Evolutionary conservation across 1,284 basidiomycete species (phyloP).

Genomic region (Polyporus tsugae): DNA sequence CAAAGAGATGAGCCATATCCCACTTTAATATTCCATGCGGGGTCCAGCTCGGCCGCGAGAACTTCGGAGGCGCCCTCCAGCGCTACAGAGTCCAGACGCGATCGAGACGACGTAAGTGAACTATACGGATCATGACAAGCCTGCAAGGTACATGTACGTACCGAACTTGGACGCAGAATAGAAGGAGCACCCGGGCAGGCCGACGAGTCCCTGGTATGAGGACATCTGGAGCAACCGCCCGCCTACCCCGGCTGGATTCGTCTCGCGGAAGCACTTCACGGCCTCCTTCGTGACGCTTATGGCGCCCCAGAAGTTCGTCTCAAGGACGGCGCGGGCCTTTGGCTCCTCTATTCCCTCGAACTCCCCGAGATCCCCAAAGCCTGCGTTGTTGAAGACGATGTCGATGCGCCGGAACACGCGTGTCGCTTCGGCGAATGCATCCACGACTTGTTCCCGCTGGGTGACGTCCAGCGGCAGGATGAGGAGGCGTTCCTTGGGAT

Average conservation of each 20-base stretch:
- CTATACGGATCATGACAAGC: not conserved
- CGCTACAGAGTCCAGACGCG: conserved; percentile 6
- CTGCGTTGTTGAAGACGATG: conserved; percentile 56
- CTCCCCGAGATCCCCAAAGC: conserved; percentile 39
- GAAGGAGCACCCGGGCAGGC: conserved; percentile 36
- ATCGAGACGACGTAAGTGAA: not conserved
- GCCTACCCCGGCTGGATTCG: conserved; percentile 42
- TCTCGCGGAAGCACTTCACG: conserved; percentile 48
- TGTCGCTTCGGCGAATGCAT: conserved; percentile 45
- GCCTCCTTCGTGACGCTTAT: conserved; percentile 44
- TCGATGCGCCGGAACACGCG: conserved; percentile 49
- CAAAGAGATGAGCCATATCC: not conserved
- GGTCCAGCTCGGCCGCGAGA: conserved; percentile 43
- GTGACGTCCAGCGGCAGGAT: conserved; percentile 51
- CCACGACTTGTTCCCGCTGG: conserved; percentile 36
- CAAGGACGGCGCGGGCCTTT: conserved; percentile 42
- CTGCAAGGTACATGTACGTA: conserved; percentile 22
- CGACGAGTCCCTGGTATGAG: conserved; percentile 39
- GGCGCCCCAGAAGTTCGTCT: conserved; percentile 50
- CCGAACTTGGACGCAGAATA: conserved; percentile 43
- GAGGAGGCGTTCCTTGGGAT: conserved; percentile 41
- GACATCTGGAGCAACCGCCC: conserved; percentile 44
- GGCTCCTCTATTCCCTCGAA: conserved; percentile 42
- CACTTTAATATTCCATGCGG: conserved; percentile 52
- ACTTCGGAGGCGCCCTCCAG: conserved; percentile 44